phyloP scores from a whole-genome alignment of 176 grass and related monocot species.

The Elaeis guineensis region DNA sequence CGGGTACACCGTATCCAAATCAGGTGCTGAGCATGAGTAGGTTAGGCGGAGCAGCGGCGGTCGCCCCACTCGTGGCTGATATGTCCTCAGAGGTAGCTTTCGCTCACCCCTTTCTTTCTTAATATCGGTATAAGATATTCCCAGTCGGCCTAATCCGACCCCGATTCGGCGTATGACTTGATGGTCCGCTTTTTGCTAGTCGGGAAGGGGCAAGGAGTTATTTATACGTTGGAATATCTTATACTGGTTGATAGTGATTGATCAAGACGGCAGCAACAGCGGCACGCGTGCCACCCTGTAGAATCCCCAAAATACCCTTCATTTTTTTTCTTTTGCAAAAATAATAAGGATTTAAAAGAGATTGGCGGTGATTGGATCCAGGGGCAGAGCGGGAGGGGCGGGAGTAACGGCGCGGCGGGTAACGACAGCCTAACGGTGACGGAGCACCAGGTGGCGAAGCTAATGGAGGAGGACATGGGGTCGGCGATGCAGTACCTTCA shows the following conservation, averaged over 20 bases:
- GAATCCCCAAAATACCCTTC: conserved; percentile 19
- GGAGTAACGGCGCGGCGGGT: conserved; percentile 22
- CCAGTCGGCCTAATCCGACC: no score
- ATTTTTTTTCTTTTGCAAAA: not conserved
- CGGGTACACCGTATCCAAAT: no score
- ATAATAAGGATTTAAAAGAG: no score
- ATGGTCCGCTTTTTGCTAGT: no score
- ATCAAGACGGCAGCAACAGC: conserved; percentile 13
- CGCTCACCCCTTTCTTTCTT: not conserved
- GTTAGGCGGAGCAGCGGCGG: conserved; percentile 71
- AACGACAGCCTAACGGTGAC: conserved; percentile 50
- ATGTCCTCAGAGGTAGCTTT: conserved; percentile 66
- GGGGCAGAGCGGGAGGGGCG: conserved; percentile 11
- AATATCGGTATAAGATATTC: not conserved
- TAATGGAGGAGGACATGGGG: conserved; percentile 97
- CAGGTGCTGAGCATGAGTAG: conserved; percentile 97
- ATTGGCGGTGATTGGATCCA: no score
- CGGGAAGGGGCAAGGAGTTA: no score
- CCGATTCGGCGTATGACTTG: no score
- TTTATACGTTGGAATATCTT: not conserved
- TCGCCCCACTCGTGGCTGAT: conserved; percentile 55
- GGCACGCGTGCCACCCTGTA: conserved; percentile 29
- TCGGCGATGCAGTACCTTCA: conserved; percentile 96
- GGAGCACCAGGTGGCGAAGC: conserved; percentile 77
- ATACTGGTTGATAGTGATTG: conserved; percentile 3